Percentiles rank a stretch among this genome's conserved stretches.
Evolutionary conservation across 768 basidiomycete genomes (phyloP).

Genomic region (Tylopilus felleus): DNA sequence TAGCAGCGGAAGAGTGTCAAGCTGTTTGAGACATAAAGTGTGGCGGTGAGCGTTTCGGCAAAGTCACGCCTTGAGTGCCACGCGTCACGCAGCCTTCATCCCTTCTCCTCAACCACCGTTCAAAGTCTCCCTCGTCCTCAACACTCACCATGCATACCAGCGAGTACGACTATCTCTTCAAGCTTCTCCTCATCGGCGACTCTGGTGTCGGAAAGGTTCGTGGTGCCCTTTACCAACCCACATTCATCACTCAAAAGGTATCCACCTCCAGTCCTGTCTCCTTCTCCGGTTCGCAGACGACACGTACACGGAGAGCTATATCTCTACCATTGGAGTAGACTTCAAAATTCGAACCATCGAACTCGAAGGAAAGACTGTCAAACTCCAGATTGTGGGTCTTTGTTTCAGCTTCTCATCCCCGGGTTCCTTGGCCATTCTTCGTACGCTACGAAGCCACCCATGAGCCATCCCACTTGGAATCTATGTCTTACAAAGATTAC

Average conservation of each 20-base stretch:
- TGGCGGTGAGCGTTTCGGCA: constrained; percentile 20
- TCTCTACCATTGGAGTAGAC: constrained; percentile 97
- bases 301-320: constrained; percentile 96
- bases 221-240: constrained; percentile 18
- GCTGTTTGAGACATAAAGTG: too few relatives aligned
- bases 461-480: not conserved
- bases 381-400: constrained; percentile 89
- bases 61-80: constrained; percentile 35
- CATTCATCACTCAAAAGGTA: constrained; percentile 21
- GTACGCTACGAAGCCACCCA: not conserved
- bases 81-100: constrained; percentile 38
- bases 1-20: too few relatives aligned
- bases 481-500: not conserved
- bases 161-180: constrained; percentile 96
- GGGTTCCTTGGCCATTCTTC: not conserved
- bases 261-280: constrained; percentile 73
- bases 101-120: constrained; percentile 24
- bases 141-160: constrained; percentile 73
- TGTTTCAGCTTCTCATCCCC: not conserved
- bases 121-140: constrained; percentile 12
- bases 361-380: constrained; percentile 96
- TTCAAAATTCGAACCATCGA: constrained; percentile 99
- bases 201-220: constrained; percentile 91
- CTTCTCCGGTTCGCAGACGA: constrained; percentile 94
- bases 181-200: constrained; percentile 92